Percentiles rank a stretch among this genome's conserved stretches.
These are phyloP conservation scores for Dactylonectria estremocensis DNA, from an alignment of 2,329 filamentous ascomycete species.

Conservation along the genomic window DNA sequence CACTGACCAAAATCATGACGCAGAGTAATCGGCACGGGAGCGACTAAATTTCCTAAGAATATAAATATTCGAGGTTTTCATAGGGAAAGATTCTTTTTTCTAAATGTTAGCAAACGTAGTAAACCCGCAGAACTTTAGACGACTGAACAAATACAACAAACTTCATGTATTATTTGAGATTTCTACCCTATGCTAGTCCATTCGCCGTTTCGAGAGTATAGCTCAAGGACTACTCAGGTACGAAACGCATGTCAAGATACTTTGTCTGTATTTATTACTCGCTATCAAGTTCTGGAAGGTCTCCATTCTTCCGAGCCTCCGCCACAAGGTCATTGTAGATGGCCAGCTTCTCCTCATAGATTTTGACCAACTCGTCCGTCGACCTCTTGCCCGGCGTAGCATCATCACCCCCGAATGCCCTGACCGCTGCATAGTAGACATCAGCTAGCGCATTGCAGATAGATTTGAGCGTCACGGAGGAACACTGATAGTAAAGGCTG, in stretches of 20 bases:
- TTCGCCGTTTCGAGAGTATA: neutral
- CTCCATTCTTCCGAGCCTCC: constrained; percentile 52
- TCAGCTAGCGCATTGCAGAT: constrained; percentile 49
- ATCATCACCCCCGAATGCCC: constrained; percentile 53
- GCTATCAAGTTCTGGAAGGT: constrained; percentile 35
- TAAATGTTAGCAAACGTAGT: neutral
- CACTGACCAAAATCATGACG: constrained; percentile 59
- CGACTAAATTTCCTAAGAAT: constrained; percentile 59
- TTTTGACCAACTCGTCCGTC: constrained; percentile 43
- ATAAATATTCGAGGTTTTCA: constrained; percentile 56
- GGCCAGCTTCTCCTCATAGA: constrained; percentile 53
- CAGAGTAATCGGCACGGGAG: constrained; percentile 60
- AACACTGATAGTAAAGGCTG: constrained; percentile 29
- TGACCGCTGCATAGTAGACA: constrained; percentile 58
- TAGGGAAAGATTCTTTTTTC: constrained; percentile 55
- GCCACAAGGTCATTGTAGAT: constrained; percentile 52
- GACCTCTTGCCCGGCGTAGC: constrained; percentile 45
- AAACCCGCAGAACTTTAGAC: neutral
- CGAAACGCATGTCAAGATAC: neutral
- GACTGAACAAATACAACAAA: neutral
- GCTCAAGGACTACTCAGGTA: neutral
- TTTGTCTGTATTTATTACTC: neutral
- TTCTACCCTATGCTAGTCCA: neutral
- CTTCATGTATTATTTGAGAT: neutral
- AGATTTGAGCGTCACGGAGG: constrained; percentile 16